phyloP scores from a whole-genome alignment of 2,329 filamentous ascomycete genomes.

The Colletotrichum orbiculare region DNA sequence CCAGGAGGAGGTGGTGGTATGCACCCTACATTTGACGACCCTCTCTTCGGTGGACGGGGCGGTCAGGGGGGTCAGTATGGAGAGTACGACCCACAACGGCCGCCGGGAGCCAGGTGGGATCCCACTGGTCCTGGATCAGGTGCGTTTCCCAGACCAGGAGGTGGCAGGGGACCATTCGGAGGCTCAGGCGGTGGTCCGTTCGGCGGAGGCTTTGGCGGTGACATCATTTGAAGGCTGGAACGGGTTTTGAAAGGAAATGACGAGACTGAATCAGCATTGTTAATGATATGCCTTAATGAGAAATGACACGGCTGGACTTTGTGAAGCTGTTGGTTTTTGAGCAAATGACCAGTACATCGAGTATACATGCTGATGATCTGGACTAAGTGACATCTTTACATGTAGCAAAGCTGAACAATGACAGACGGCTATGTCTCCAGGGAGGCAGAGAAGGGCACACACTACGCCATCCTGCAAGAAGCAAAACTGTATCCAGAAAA shows the following conservation, averaged over 20 bases:
- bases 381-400: no score
- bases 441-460: no score
- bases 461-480: no score
- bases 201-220: constrained; percentile 47
- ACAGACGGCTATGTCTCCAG: no score
- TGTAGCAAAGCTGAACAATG: no score
- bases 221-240: constrained; percentile 27
- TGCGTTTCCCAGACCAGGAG: constrained; percentile 56
- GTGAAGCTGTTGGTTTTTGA: no score
- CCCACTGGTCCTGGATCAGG: constrained; percentile 76
- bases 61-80: constrained; percentile 55
- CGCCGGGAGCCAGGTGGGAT: constrained; percentile 92
- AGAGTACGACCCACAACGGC: constrained; percentile 76
- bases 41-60: constrained; percentile 75
- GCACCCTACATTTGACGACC: constrained; percentile 96
- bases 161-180: constrained; percentile 53
- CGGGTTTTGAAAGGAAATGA: neutral
- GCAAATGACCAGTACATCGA: no score
- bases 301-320: constrained; percentile 4
- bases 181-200: constrained; percentile 42
- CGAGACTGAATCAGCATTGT: constrained; percentile 2
- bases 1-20: constrained; percentile 80
- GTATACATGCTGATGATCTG: no score
- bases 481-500: constrained; percentile 2
- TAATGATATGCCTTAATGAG: constrained; percentile 32